Base-by-base conservation (phyloP, 2,329 filamentous ascomycete species). In the Monosporascus sp. region DNA sequence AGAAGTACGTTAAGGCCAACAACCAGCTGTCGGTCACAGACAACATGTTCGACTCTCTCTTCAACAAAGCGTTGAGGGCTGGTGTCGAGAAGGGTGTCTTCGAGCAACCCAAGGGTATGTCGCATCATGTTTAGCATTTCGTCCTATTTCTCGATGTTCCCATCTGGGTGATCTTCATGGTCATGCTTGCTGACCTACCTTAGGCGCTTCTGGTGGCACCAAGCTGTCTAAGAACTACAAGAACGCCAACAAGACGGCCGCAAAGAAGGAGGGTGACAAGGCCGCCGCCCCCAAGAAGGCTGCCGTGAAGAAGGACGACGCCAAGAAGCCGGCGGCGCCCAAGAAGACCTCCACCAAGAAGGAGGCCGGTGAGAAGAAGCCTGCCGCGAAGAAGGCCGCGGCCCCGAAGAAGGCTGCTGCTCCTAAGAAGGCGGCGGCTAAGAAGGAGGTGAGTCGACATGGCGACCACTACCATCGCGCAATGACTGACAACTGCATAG, bases 1-100 rank as follows among this genome's bases (percentile, higher is more conserved):
- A 84, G 78, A 83, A 84, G 70, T 83, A 79, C 69, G 67, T 70
- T 53, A 64, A 60, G 56, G 67, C 67, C 50, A 70, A 70, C 66
- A 70, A 70, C 62, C 62, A 60, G 39, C 64, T 70, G 53, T 67
- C 55, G 38, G 65, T 63, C 45, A 54, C 64, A 38, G 75, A 77
- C 69, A 76, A 76, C 65, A 83, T 83, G 80, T 84, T 84, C 73
- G 81, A 68, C 53, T 74, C 74, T 60, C 81, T 86, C 62, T 85
- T 89, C 78, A 89, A 88, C 79, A 82, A 82, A 67, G 86, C 86
- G 52, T 78, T 89, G 68, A 77, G 81, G 70, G 76, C 78, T 55
- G 91, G 91, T 72, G 90, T 92, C 64, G 89, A 95, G 67, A 91
- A 88, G 80, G 89, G 89, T 58, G 81, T 89, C 65, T 96, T 96